These are phyloP conservation scores for Naganishia cerealis DNA, from an alignment of 1,284 basidiomycete species.

Conservation along the genomic window DNA sequence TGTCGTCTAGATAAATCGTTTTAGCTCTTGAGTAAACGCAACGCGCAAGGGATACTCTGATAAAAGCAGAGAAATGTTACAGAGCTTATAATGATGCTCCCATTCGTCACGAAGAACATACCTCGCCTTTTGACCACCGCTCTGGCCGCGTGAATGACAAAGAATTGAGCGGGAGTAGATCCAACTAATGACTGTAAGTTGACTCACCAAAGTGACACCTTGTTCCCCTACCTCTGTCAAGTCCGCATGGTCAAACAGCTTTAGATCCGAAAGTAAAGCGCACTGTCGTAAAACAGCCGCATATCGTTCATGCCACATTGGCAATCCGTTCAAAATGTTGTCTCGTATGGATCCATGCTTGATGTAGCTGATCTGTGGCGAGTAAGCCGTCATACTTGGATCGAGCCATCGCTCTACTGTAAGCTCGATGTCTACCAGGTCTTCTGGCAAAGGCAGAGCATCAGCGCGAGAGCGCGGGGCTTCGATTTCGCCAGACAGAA, in stretches of 20 bases:
- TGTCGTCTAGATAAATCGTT: slow-evolving; percentile 60
- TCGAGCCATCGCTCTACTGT: slow-evolving; percentile 44
- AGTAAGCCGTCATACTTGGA: slow-evolving; percentile 48
- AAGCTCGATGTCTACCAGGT: slow-evolving; percentile 31
- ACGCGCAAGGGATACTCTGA: slow-evolving; percentile 72
- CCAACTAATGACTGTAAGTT: neutral
- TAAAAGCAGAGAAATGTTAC: neutral
- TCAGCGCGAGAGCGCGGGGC: slow-evolving; percentile 42
- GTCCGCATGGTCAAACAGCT: slow-evolving; percentile 49
- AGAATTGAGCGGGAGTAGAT: slow-evolving; percentile 10
- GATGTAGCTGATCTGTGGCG: slow-evolving; percentile 52
- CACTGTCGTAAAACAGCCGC: slow-evolving; percentile 45
- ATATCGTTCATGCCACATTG: slow-evolving; percentile 50
- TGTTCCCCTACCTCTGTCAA: slow-evolving; percentile 80
- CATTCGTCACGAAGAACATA: neutral
- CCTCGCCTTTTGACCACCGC: slow-evolving; percentile 61
- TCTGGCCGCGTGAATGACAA: slow-evolving; percentile 33
- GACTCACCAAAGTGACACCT: slow-evolving; percentile 64
- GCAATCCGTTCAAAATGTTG: slow-evolving; percentile 55
- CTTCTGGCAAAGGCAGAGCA: slow-evolving; percentile 37
- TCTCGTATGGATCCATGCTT: slow-evolving; percentile 51
- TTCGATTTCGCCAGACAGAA: slow-evolving; percentile 38
- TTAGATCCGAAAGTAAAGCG: slow-evolving; percentile 48
- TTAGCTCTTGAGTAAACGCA: slow-evolving; percentile 74
- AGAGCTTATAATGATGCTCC: neutral